Evolutionary conservation across 2,329 filamentous ascomycete species (phyloP), one percentile per base, ranked within the genome.

Genomic region (Cercospora sesami): DNA sequence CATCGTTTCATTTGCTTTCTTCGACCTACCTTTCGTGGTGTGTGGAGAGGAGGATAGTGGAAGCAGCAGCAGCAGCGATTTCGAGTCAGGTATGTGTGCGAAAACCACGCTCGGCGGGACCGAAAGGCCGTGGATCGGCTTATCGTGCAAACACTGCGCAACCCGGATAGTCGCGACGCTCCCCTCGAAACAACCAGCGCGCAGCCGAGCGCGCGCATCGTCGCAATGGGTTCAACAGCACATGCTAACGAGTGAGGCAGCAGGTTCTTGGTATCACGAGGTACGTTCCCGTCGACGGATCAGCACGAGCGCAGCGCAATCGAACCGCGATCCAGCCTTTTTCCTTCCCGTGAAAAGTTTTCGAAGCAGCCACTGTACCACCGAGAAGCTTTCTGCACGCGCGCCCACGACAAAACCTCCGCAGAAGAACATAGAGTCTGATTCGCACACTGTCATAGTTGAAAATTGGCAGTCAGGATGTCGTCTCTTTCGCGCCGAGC

Each of bases 401-500:
- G 60, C 23, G 36, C 45, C 23, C 57, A 60, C 66, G 39, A 64
- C 57, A 26, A 60, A 48, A 23, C 64, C 31, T 39, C 10, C 30
- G 23, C 42, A 61, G 42, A 55, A 57, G 28, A 48, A 60, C 39
- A 63, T 10, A 39, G 16, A 23, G 16, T 66, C 71, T 72, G 71
- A 72, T 66, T 58, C 59, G 51, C 45, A 55, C 28, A 39, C n/a
- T 64, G 31, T 51, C 60, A 58, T 66, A 72, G 65, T 68, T 67
- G 51, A 66, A 66, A 48, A 68, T 51, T 31, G 64, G 58, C 62
- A 63, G 68, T 61, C 68, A 82, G 73, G 66, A 85, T 85, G 83
- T 84, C 83, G 74, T 84, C 83, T 71, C 81, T 85, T 71, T 83
- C 83, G 74, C 83, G 83, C 74, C 82, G 83, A 73, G 83, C 83